phyloP scores from a whole-genome alignment of 2,329 filamentous ascomycete species.

The Pseudogymnoascus sp. region DNA sequence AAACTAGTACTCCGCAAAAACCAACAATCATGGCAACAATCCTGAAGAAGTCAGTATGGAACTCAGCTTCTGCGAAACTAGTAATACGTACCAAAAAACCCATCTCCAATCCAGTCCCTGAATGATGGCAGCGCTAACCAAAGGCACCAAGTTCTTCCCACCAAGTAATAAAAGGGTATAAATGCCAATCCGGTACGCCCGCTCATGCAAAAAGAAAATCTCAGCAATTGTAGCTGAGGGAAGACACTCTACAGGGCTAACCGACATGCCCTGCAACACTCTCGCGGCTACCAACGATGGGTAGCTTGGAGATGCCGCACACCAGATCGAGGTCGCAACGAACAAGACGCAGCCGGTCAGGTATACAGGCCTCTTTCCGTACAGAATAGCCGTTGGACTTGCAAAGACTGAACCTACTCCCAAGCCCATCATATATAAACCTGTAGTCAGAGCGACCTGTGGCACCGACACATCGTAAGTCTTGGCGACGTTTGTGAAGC shows the following conservation, averaged over 20 bases:
- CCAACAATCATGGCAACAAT: conserved; percentile 74
- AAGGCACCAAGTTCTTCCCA: conserved; percentile 81
- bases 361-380: conserved; percentile 85
- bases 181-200: conserved; percentile 85
- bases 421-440: conserved; percentile 88
- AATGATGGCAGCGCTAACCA: conserved; percentile 81
- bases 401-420: conserved; percentile 76
- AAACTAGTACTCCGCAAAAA: conserved; percentile 61
- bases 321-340: conserved; percentile 70
- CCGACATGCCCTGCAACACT: conserved; percentile 78
- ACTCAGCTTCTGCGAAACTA: not conserved
- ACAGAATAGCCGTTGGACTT: conserved; percentile 85
- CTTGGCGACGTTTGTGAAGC: conserved; percentile 70
- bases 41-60: conserved; percentile 37
- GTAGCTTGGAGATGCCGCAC: conserved; percentile 74
- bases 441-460: conserved; percentile 75
- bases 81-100: conserved; percentile 64
- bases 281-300: conserved; percentile 70
- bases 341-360: conserved; percentile 70
- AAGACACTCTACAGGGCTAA: conserved; percentile 85
- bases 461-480: conserved; percentile 59
- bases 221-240: conserved; percentile 91
- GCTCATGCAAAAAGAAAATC: conserved; percentile 91
- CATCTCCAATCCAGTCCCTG: conserved; percentile 73
- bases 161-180: conserved; percentile 84